phyloP scores from a whole-genome alignment of 148 eudicot genomes.

The Rhododendron henanense region DNA sequence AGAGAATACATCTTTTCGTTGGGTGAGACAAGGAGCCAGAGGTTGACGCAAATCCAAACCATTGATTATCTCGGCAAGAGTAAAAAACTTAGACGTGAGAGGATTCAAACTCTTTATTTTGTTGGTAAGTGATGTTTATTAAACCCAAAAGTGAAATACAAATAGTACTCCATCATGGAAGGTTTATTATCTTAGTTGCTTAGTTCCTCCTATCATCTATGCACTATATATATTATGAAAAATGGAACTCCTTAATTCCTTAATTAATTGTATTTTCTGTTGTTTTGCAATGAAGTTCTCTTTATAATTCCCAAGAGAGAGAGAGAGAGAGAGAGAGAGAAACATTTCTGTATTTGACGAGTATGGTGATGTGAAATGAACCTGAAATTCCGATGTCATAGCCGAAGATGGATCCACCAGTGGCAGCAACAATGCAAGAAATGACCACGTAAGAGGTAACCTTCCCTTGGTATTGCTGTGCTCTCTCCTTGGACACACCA shows the following conservation, averaged over 20 bases:
- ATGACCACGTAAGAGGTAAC: slow-evolving; percentile 55
- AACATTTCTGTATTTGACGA: neutral
- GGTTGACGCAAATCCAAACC: too few species aligned
- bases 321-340: neutral
- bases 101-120: neutral
- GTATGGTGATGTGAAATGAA: neutral
- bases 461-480: slow-evolving; percentile 50
- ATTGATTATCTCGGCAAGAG: too few species aligned
- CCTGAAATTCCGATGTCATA: slow-evolving; percentile 85
- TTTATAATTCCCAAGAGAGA: neutral
- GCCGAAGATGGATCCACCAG: slow-evolving; percentile 73
- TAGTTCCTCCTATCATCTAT: neutral
- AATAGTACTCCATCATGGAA: neutral
- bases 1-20: neutral
- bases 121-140: neutral
- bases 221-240: neutral
- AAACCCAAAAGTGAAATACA: neutral
- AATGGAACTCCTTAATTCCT: neutral
- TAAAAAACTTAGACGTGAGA: too few species aligned
- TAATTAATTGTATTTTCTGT: neutral
- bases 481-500: slow-evolving; percentile 57
- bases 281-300: neutral
- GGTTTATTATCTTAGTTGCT: neutral
- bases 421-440: slow-evolving; percentile 64
- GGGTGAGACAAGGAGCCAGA: neutral